phyloP scores from a whole-genome alignment of 2,329 filamentous ascomycete species.

The Sordariomycetes sp. region DNA sequence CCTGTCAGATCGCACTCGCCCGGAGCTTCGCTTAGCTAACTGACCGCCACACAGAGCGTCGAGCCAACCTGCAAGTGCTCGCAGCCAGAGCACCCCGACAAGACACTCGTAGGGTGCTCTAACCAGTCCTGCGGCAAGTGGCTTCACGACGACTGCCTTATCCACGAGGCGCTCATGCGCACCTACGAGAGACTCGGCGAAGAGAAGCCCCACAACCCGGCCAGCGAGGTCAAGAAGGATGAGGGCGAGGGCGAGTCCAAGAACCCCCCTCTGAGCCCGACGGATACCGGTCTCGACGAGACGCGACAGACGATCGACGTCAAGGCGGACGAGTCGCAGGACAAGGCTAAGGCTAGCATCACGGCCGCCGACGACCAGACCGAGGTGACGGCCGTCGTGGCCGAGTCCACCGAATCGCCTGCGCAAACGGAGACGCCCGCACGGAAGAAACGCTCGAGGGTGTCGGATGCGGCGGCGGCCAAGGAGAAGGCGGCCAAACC shows the following conservation, averaged over 20 bases:
- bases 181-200: slow-evolving; percentile 38
- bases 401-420: slow-evolving; percentile 15
- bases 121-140: slow-evolving; percentile 44
- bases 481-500: slow-evolving; percentile 24
- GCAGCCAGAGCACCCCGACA: slow-evolving; percentile 51
- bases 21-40: slow-evolving; percentile 11
- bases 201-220: slow-evolving; percentile 34
- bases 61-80: slow-evolving; percentile 47
- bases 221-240: slow-evolving; percentile 25
- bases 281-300: slow-evolving; percentile 36
- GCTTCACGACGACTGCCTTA: slow-evolving; percentile 55
- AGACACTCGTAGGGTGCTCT: slow-evolving; percentile 46
- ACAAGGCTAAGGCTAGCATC: slow-evolving; percentile 18
- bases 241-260: slow-evolving; percentile 7
- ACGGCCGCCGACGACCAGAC: slow-evolving; percentile 13
- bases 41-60: slow-evolving; percentile 29
- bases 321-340: slow-evolving; percentile 35
- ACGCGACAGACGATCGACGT: slow-evolving; percentile 42
- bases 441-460: slow-evolving; percentile 12
- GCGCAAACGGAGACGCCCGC: slow-evolving; percentile 15
- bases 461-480: slow-evolving; percentile 16
- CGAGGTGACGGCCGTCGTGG: slow-evolving; percentile 11
- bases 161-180: slow-evolving; percentile 39
- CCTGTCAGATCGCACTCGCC: neutral
- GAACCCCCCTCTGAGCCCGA: slow-evolving; percentile 36